Evolutionary conservation across 768 basidiomycete species (phyloP).

Genomic region (Leccinum arenicola): DNA sequence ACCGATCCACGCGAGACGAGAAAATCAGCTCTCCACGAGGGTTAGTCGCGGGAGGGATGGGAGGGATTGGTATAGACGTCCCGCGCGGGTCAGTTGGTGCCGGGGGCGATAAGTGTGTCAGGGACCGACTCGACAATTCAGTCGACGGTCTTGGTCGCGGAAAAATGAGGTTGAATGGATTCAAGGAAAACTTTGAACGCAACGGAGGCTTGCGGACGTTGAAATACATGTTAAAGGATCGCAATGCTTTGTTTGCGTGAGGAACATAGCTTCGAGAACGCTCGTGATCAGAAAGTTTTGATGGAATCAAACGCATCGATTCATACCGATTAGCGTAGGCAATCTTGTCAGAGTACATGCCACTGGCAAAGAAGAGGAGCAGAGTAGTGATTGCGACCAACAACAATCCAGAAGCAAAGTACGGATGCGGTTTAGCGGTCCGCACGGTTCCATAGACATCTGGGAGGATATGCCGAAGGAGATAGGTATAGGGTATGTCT

Average conservation of each 20-base stretch:
- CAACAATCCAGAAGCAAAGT: conserved; percentile 73
- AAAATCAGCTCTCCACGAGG: conserved; percentile 97
- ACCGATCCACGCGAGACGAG: conserved; percentile 77
- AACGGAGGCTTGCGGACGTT: conserved; percentile 85
- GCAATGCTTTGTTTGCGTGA: conserved; percentile 88
- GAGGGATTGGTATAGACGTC: conserved; percentile 46
- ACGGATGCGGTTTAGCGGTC: conserved; percentile 58
- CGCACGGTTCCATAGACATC: conserved; percentile 41
- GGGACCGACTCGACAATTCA: conserved; percentile 20
- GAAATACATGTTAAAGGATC: conserved; percentile 94
- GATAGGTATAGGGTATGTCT: conserved; percentile 55
- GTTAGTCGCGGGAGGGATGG: conserved; percentile 87
- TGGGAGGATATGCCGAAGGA: conserved; percentile 50
- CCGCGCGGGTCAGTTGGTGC: conserved; percentile 36
- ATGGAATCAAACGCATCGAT: conserved; percentile 8
- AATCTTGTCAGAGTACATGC: conserved; percentile 95
- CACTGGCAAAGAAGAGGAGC: conserved; percentile 92
- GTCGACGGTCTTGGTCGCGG: conserved; percentile 27
- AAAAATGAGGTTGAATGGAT: conserved; percentile 39
- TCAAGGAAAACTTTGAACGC: conserved; percentile 51
- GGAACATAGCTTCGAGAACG: conserved; percentile 77
- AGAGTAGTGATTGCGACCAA: conserved; percentile 90
- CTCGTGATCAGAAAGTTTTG: conserved; percentile 14
- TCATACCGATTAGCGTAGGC: conserved; percentile 92
- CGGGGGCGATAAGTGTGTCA: conserved; percentile 31